Conservation (phyloP, 352 stramenopile genomes). For the Hyaloperonospora arabidopsidis region DNA sequence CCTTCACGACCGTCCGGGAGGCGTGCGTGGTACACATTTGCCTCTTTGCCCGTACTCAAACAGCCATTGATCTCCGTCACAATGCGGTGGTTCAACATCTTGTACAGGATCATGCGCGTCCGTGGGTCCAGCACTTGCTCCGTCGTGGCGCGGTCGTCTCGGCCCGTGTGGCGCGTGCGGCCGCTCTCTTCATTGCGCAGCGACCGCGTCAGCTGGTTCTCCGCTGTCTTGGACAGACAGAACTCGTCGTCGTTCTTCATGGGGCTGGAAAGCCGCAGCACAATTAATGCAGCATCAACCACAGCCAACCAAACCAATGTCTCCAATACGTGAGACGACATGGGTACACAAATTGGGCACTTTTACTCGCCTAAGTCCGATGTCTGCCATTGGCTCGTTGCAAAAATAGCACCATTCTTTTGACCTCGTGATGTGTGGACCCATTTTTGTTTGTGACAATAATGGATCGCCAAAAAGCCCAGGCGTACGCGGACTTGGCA, state of each 20-base stretch:
- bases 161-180: slow-evolving; percentile 86
- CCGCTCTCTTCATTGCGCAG: slow-evolving; percentile 73
- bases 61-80: slow-evolving; percentile 97
- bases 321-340: not conserved
- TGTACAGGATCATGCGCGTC: slow-evolving; percentile 98
- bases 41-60: slow-evolving; percentile 98
- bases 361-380: too few species aligned
- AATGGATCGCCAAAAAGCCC: slow-evolving; percentile 70
- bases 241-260: slow-evolving; percentile 66
- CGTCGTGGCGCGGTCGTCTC: slow-evolving; percentile 96
- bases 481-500: slow-evolving; percentile 57
- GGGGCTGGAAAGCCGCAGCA: not conserved
- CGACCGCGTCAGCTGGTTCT: slow-evolving; percentile 71
- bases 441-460: not conserved
- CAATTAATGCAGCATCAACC: too few species aligned
- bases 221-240: slow-evolving; percentile 63
- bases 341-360: slow-evolving; percentile 5
- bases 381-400: too few species aligned
- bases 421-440: not conserved
- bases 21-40: slow-evolving; percentile 98
- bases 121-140: slow-evolving; percentile 97
- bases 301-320: not conserved
- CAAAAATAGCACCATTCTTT: not conserved
- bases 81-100: slow-evolving; percentile 95
- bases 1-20: slow-evolving; percentile 66